Conservation (phyloP, 805 yeast species). For the Wickerhamomyces sydowiorum region DNA sequence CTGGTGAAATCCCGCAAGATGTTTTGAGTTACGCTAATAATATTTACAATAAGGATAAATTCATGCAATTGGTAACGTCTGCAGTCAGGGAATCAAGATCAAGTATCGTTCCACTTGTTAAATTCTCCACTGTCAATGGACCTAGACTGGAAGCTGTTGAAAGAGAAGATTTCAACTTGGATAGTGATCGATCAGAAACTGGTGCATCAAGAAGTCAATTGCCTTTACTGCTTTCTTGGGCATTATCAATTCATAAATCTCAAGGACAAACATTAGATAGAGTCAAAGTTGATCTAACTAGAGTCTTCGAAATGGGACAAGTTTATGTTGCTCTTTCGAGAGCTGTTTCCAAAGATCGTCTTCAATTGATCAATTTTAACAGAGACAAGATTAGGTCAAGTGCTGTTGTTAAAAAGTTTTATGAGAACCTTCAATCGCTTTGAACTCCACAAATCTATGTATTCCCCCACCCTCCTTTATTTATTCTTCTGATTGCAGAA, state of each 20-base stretch:
- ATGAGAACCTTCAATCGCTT: constrained; percentile 35
- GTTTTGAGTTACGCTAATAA: constrained; percentile 20
- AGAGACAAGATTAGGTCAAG: constrained; percentile 53
- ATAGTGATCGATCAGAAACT: not conserved
- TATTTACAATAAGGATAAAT: constrained; percentile 8
- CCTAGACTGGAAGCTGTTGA: constrained; percentile 31
- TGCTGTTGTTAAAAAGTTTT: constrained; percentile 55
- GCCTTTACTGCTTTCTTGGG: constrained; percentile 76
- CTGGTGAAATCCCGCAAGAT: constrained; percentile 18
- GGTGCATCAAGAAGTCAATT: constrained; percentile 45
- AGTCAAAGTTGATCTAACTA: constrained; percentile 61
- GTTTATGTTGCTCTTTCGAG: constrained; percentile 79
- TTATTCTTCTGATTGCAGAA: not conserved
- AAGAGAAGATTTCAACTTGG: constrained; percentile 6
- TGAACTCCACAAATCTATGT: not conserved
- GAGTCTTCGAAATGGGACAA: constrained; percentile 75
- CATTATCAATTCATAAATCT: constrained; percentile 76
- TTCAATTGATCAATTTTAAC: constrained; percentile 63
- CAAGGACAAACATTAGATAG: constrained; percentile 79
- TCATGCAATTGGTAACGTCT: constrained; percentile 13
- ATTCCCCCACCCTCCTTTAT: not conserved
- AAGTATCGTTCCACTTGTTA: constrained; percentile 37
- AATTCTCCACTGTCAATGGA: constrained; percentile 34
- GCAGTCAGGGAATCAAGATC: constrained; percentile 13
- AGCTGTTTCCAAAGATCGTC: constrained; percentile 60